Evolutionary conservation across 2,329 filamentous ascomycete genomes (phyloP).

Genomic region (Pseudogymnoascus sp.): DNA sequence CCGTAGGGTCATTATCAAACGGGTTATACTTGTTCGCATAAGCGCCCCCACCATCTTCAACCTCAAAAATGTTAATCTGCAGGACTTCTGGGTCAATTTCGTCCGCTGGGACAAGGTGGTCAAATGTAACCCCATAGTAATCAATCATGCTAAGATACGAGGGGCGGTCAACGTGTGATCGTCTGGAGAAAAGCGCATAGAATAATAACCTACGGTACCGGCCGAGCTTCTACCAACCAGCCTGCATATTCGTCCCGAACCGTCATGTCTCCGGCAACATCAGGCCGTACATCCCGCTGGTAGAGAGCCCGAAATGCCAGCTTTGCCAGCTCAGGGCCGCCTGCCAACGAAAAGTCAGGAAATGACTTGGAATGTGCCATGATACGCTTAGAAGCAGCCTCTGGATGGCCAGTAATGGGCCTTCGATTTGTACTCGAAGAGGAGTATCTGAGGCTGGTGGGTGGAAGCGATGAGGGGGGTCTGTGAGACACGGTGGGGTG

Average conservation of each 20-base stretch:
- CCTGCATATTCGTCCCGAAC: conserved; percentile 15
- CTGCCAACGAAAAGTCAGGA: conserved; percentile 10
- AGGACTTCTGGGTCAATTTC: conserved; percentile 35
- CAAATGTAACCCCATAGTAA: conserved; percentile 38
- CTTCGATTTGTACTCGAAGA: no score
- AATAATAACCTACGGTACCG: conserved; percentile 8
- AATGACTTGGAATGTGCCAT: conserved; percentile 11
- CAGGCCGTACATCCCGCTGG: conserved; percentile 9
- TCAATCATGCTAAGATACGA: conserved; percentile 17
- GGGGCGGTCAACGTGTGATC: background rate
- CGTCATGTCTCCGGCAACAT: conserved; percentile 13
- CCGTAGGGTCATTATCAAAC: conserved; percentile 31
- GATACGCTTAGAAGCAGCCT: conserved; percentile 16
- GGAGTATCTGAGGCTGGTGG: conserved; percentile 10
- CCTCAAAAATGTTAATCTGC: conserved; percentile 37
- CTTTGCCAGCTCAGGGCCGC: no score
- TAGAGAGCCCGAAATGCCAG: conserved; percentile 14
- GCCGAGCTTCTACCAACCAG: conserved; percentile 12
- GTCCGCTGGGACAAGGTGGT: conserved; percentile 32
- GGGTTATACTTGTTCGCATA: conserved; percentile 32
- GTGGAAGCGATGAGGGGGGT: conserved; percentile 11
- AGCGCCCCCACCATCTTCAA: conserved; percentile 30
- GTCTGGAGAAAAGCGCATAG: background rate
- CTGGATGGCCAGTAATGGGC: conserved; percentile 14
- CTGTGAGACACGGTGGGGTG: conserved; percentile 11